Evolutionary conservation across 2,329 filamentous ascomycete species (phyloP).

Genomic region (Boeremia lycopersici): DNA sequence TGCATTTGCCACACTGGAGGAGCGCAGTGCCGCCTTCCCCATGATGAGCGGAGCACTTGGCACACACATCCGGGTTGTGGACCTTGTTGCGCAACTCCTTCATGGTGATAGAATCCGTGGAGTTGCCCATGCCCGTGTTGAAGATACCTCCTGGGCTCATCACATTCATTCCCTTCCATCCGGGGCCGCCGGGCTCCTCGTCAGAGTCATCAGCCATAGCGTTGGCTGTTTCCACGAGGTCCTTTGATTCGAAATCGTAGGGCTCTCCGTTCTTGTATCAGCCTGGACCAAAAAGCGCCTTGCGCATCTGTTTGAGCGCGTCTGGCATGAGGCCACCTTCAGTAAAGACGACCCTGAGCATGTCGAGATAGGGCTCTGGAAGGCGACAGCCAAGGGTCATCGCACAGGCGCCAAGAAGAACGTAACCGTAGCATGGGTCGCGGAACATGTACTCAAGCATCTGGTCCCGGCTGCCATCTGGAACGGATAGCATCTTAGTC

Average conservation of each 20-base stretch:
- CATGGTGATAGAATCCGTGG: constrained; percentile 16
- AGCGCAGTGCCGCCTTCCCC: constrained; percentile 15
- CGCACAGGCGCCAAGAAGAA: constrained; percentile 27
- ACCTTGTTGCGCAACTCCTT: constrained; percentile 27
- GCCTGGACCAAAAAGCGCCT: constrained; percentile 26
- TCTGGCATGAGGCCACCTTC: constrained; percentile 22
- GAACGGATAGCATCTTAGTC: constrained; percentile 16
- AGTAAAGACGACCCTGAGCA: constrained; percentile 28
- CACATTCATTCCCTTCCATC: constrained; percentile 20
- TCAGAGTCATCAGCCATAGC: not conserved
- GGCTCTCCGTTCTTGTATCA: constrained; percentile 22
- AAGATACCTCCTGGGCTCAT: constrained; percentile 19
- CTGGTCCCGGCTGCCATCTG: constrained; percentile 1
- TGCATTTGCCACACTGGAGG: constrained; percentile 34
- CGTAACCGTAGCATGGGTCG: constrained; percentile 25
- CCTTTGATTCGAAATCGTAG: constrained; percentile 29
- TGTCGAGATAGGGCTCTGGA: constrained; percentile 10
- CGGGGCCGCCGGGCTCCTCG: not conserved
- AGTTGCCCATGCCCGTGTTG: constrained; percentile 21
- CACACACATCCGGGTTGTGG: constrained; percentile 21
- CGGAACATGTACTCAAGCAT: constrained; percentile 1
- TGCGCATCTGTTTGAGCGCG: constrained; percentile 24
- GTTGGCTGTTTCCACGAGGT: constrained; percentile 9
- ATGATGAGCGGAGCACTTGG: constrained; percentile 17
- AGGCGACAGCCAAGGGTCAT: constrained; percentile 27